Evolutionary conservation across 1,139 yeast genomes (phyloP).

Genomic region (Candida labiduridarum): DNA sequence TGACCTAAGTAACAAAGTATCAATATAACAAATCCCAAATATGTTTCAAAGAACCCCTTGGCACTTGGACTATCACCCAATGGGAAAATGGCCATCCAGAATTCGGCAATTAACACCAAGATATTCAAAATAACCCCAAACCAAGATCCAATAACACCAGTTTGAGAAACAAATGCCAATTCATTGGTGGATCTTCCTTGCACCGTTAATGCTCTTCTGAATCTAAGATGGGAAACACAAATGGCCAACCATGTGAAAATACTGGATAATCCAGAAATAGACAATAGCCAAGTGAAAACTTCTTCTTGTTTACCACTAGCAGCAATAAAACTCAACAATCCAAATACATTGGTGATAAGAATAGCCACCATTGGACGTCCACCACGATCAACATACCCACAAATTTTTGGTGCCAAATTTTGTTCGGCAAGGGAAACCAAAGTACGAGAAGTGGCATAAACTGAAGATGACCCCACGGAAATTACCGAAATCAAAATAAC

Average conservation of each 20-base stretch:
- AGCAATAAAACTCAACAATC: slow-evolving; percentile 37
- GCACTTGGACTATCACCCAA: slow-evolving; percentile 39
- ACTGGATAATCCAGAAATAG: slow-evolving; percentile 42
- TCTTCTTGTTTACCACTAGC: slow-evolving; percentile 36
- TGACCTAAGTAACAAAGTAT: slow-evolving; percentile 41
- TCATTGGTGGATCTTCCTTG: slow-evolving; percentile 51
- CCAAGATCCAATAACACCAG: slow-evolving; percentile 57
- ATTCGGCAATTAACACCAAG: slow-evolving; percentile 58
- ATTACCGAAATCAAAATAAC: slow-evolving; percentile 51
- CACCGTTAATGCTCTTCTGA: slow-evolving; percentile 33
- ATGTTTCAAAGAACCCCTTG: slow-evolving; percentile 34
- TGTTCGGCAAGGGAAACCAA: slow-evolving; percentile 36
- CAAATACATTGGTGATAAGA: slow-evolving; percentile 29
- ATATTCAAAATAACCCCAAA: slow-evolving; percentile 49
- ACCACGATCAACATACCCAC: slow-evolving; percentile 33
- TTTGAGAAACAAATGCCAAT: slow-evolving; percentile 54
- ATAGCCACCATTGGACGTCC: slow-evolving; percentile 38
- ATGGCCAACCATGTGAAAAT: slow-evolving; percentile 46
- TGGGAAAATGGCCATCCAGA: slow-evolving; percentile 46
- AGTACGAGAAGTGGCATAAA: slow-evolving; percentile 36
- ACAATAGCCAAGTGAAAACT: slow-evolving; percentile 39
- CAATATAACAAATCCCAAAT: slow-evolving; percentile 42
- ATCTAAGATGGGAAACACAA: slow-evolving; percentile 38
- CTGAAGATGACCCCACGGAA: slow-evolving; percentile 50
- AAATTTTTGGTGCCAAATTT: slow-evolving; percentile 35